A percentile compares a stretch with the other conserved stretches of the same genome.
phyloP scores from a whole-genome alignment of 2,329 filamentous ascomycete genomes.

The Phaeosphaeriaceae sp. region DNA sequence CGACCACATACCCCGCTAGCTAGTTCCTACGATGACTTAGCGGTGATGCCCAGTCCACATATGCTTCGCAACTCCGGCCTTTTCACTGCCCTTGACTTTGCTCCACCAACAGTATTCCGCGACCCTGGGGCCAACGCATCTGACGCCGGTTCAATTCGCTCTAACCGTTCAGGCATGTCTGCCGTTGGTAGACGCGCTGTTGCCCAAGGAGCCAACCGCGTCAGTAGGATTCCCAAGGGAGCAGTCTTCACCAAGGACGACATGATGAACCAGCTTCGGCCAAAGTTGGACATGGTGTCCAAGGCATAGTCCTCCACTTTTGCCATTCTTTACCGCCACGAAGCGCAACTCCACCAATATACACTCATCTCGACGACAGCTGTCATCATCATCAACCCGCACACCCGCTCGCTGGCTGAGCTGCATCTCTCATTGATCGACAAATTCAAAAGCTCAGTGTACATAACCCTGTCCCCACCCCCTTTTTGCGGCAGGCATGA shows the following conservation, averaged over 20 bases:
- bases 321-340: constrained; percentile 4
- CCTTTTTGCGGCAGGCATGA: constrained; percentile 30
- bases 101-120: constrained; percentile 75
- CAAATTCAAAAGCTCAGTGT: constrained; percentile 31
- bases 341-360: constrained; percentile 11
- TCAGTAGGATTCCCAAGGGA: constrained; percentile 82
- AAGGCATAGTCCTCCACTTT: constrained; percentile 27
- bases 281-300: constrained; percentile 59
- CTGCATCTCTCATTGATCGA: constrained; percentile 18
- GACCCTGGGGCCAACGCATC: constrained; percentile 47
- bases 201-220: constrained; percentile 81
- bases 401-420: constrained; percentile 43
- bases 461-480: constrained; percentile 18
- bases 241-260: constrained; percentile 79
- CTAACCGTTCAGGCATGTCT: constrained; percentile 80
- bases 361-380: constrained; percentile 30
- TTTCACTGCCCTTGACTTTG: constrained; percentile 82
- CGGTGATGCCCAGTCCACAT: constrained; percentile 84
- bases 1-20: constrained; percentile 78
- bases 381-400: constrained; percentile 10
- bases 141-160: constrained; percentile 61
- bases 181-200: constrained; percentile 71
- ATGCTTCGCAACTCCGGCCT: constrained; percentile 76
- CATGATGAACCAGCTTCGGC: constrained; percentile 64
- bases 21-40: constrained; percentile 85